Evolutionary conservation across 2,329 filamentous ascomycete genomes (phyloP).

Genomic region (Cadophora luteo-olivacea): DNA sequence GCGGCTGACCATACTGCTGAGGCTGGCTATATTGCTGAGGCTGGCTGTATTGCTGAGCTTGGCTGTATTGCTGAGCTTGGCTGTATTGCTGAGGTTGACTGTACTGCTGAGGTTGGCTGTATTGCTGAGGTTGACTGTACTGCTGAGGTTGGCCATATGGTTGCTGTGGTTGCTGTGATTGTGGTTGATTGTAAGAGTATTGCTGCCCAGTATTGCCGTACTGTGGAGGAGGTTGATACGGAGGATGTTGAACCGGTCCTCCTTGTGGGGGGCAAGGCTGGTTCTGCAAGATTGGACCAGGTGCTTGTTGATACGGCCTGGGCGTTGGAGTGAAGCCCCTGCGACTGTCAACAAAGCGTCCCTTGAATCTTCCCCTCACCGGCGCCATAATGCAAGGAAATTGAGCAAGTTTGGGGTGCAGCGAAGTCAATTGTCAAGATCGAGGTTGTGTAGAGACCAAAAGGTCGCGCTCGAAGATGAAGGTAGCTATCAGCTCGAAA

Average conservation of each 20-base stretch:
- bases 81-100: constrained; percentile 3
- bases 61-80: neutral
- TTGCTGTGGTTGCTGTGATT: neutral
- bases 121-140: constrained; percentile 12
- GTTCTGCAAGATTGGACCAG: constrained; percentile 5
- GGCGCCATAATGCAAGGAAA: neutral
- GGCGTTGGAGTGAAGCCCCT: constrained; percentile 33
- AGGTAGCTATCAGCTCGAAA: neutral
- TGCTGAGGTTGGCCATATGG: neutral
- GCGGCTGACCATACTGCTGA: constrained; percentile 1
- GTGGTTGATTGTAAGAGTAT: constrained; percentile 25
- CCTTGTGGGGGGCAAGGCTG: constrained; percentile 30
- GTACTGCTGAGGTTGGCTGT: constrained; percentile 14
- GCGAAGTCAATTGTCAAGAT: neutral
- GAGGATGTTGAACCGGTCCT: constrained; percentile 33
- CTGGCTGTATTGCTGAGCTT: constrained; percentile 20
- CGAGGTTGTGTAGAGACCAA: neutral
- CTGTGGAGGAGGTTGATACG: constrained; percentile 36
- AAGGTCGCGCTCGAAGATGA: constrained; percentile 2
- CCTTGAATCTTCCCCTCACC: neutral
- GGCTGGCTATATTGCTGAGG: neutral
- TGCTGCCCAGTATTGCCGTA: constrained; percentile 33
- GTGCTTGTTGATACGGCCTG: constrained; percentile 36
- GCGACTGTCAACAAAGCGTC: constrained; percentile 31
- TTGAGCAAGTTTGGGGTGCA: too few species aligned